Conservation (phyloP, 108 stramenopile genomes). For the Nitzschia palea region DNA sequence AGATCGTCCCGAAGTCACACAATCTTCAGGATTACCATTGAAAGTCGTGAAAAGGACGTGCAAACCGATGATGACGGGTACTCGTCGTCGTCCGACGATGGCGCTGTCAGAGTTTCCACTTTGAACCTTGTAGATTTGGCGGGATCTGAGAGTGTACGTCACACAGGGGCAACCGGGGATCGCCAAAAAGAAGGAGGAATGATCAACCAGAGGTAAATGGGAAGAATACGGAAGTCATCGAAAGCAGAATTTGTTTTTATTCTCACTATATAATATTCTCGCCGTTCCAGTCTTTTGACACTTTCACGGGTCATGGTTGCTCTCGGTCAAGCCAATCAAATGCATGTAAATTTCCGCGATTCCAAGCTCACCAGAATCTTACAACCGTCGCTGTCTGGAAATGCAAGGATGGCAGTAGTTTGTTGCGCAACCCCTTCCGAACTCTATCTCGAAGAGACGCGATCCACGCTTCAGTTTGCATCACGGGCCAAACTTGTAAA, state of each 20-base stretch:
- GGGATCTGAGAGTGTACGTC: constrained; percentile 91
- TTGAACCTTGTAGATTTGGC: constrained; percentile 90
- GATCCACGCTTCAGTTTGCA: constrained; percentile 97
- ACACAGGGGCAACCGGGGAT: constrained; percentile 92
- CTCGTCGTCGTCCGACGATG: constrained; percentile 27
- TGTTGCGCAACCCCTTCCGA: constrained; percentile 97
- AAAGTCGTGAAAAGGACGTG: constrained; percentile 64
- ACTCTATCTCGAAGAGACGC: constrained; percentile 97
- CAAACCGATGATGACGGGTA: constrained; percentile 27
- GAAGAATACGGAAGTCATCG: constrained; percentile 1
- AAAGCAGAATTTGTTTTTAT: no score
- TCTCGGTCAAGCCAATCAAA: constrained; percentile 91
- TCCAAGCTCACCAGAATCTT: constrained; percentile 98
- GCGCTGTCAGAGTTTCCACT: constrained; percentile 79
- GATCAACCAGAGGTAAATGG: constrained; percentile 93
- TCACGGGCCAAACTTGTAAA: constrained; percentile 99
- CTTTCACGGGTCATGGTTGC: constrained; percentile 98
- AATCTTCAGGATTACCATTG: constrained; percentile 93
- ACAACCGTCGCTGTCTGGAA: constrained; percentile 92
- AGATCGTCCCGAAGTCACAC: constrained; percentile 95
- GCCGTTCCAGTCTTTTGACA: constrained; percentile 86
- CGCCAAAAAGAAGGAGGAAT: constrained; percentile 98
- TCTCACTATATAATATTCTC: no score
- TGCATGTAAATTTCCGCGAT: constrained; percentile 98
- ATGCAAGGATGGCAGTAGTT: constrained; percentile 78